Conservation (phyloP, 1,284 basidiomycete genomes). For the Neolentinus lepideus region DNA sequence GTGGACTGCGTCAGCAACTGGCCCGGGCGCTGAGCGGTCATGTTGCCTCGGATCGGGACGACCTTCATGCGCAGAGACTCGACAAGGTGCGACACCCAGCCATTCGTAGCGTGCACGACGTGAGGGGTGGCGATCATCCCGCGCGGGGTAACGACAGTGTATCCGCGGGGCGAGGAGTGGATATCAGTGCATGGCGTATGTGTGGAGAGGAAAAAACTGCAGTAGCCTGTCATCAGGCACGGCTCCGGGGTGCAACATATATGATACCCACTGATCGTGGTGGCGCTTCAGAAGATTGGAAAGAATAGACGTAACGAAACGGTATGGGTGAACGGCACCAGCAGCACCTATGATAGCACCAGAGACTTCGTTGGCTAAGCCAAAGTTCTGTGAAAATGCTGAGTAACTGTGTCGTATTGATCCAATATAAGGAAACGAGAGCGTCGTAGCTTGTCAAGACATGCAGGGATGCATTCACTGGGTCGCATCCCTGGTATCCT, state of each 20-base stretch:
- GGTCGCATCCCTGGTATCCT: background rate
- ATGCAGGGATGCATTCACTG: background rate
- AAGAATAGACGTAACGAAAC: constrained; percentile 35
- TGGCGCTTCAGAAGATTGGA: constrained; percentile 28
- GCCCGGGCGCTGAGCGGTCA: constrained; percentile 59
- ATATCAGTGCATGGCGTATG: constrained; percentile 34
- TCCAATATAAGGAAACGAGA: background rate
- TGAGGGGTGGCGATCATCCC: constrained; percentile 49
- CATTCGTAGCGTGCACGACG: constrained; percentile 78
- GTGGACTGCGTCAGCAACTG: constrained; percentile 19
- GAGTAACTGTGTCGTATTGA: background rate
- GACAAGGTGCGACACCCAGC: constrained; percentile 63
- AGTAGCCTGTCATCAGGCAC: background rate
- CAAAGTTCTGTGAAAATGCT: constrained; percentile 23
- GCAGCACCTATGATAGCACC: constrained; percentile 33
- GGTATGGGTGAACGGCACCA: constrained; percentile 40
- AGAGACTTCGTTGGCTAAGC: constrained; percentile 23
- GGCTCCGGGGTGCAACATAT: background rate
- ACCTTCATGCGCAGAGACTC: constrained; percentile 34
- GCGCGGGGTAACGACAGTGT: constrained; percentile 42
- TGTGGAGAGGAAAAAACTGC: constrained; percentile 32
- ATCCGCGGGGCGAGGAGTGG: constrained; percentile 17
- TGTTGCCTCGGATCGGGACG: constrained; percentile 52
- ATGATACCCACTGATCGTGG: constrained; percentile 24
- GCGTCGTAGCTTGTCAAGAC: background rate